Base-by-base conservation (phyloP, 371 early-diverging fungal species). In the Mortierella sp. region DNA sequence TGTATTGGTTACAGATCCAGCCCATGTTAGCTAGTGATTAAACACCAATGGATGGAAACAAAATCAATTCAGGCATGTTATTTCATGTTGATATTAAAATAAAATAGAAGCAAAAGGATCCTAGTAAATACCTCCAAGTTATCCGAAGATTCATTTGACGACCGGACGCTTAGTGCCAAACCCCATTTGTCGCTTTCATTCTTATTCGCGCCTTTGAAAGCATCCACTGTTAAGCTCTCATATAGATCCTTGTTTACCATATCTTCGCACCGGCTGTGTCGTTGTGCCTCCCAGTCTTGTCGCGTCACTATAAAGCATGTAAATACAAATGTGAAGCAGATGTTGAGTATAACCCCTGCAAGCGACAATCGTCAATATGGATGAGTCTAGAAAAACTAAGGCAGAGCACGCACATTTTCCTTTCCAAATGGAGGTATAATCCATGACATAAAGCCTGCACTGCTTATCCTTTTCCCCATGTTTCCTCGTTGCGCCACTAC, bases 381-480 rank as follows among this genome's bases (percentile, higher is more conserved):
- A 37, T 47, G 6, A 22, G 47, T 6, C 17, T n/a, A 47, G n/a
- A 13, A 47, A 23, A 19, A 53, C 12, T 37, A 32, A 13, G 29
- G 1, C 0, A 23, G 28, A 8, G 12, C 6, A 47, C 31, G 45
- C 69, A 78, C 78, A 35, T 2, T 57, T 69, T n/a, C 78, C 78
- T 42, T 64, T 61, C 78, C 78, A 78, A 66, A 72, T 72, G 19
- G 73, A 61, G 13, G 53, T 58, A 47, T 72, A 78, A n/a, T 78
- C 72, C 73, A 66, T 78, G 19, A 78, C 57, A 34, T 57, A 61
- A 17, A 78, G 29, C 29, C 53, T 54, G 55, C 78, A 78, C 32
- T 78, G 70, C 5, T 26, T 34, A 17, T 62, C 78, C n/a, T 23
- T 64, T 13, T 43, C 67, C 9, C 37, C 55, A 22, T 45, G 43